Evolutionary conservation across 441 rosid species (phyloP).

Genomic region (Croton setiger): DNA sequence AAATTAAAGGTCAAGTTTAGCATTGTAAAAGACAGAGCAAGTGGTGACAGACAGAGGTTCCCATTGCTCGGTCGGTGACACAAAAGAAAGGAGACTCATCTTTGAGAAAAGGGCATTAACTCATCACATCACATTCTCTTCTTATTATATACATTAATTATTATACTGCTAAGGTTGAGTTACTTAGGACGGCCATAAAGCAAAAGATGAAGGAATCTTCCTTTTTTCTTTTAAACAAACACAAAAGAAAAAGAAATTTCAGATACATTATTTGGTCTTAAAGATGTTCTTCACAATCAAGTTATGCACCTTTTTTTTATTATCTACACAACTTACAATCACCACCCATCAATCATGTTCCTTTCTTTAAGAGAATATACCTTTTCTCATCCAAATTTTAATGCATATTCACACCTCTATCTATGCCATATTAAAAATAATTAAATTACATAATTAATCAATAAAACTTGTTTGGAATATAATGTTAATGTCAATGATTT

Average conservation of each 20-base stretch:
- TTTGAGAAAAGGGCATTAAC: constrained; percentile 30
- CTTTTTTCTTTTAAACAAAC: not conserved
- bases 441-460: too few species aligned
- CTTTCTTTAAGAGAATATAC: too few species aligned
- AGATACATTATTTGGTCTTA: constrained; percentile 8
- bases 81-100: constrained; percentile 26
- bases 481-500: too few species aligned
- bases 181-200: constrained; percentile 37
- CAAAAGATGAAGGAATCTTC: constrained; percentile 33
- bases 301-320: constrained; percentile 31
- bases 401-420: too few species aligned
- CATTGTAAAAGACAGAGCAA: not conserved
- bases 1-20: constrained; percentile 13
- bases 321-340: too few species aligned
- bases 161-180: not conserved
- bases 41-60: constrained; percentile 3
- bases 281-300: constrained; percentile 29
- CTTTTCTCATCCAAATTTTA: too few species aligned
- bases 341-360: too few species aligned
- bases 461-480: too few species aligned
- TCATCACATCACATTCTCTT: not conserved
- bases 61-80: constrained; percentile 21
- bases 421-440: too few species aligned
- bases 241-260: not conserved
- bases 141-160: too few species aligned